Evolutionary conservation across 1,284 basidiomycete genomes (phyloP).

Genomic region (Ceratobasidium sp.): DNA sequence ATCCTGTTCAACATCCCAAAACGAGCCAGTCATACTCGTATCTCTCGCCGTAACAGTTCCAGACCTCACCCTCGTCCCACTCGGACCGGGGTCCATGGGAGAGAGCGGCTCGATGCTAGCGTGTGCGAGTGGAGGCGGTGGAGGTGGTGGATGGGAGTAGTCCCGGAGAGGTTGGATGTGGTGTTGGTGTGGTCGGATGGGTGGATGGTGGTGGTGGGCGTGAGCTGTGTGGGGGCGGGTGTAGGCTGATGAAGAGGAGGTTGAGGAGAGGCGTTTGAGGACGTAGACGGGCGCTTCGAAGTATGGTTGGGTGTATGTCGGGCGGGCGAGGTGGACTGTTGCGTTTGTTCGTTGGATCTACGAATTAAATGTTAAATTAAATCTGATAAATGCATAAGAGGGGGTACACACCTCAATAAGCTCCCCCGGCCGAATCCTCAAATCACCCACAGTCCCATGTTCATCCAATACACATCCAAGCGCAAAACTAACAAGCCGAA

Average conservation of each 20-base stretch:
- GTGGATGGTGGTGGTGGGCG: not conserved
- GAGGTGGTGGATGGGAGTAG: conserved; percentile 8
- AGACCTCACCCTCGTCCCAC: conserved; percentile 41
- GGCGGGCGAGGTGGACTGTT: conserved; percentile 2
- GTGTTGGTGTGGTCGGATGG: conserved; percentile 24
- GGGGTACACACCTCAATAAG: conserved; percentile 25
- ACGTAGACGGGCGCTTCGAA: conserved; percentile 44
- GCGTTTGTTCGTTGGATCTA: conserved; percentile 38
- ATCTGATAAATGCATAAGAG: not conserved
- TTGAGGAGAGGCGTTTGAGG: conserved; percentile 33
- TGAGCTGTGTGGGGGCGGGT: conserved; percentile 34
- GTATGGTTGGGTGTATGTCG: conserved; percentile 38
- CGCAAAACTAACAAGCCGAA: conserved; percentile 34
- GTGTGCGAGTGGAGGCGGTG: not conserved
- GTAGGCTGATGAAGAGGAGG: too few relatives aligned
- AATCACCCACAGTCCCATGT: conserved; percentile 18
- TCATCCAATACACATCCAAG: conserved; percentile 39
- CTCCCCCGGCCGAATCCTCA: conserved; percentile 37
- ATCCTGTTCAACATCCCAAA: conserved; percentile 15
- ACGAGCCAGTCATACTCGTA: conserved; percentile 37
- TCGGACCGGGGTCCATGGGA: conserved; percentile 45
- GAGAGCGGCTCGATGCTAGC: conserved; percentile 25
- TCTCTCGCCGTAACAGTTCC: conserved; percentile 37
- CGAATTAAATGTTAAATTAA: not conserved
- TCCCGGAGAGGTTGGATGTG: conserved; percentile 19